These are phyloP conservation scores for Phytophthora pistaciae DNA, from an alignment of 352 stramenopile genomes.

Conservation along the genomic window DNA sequence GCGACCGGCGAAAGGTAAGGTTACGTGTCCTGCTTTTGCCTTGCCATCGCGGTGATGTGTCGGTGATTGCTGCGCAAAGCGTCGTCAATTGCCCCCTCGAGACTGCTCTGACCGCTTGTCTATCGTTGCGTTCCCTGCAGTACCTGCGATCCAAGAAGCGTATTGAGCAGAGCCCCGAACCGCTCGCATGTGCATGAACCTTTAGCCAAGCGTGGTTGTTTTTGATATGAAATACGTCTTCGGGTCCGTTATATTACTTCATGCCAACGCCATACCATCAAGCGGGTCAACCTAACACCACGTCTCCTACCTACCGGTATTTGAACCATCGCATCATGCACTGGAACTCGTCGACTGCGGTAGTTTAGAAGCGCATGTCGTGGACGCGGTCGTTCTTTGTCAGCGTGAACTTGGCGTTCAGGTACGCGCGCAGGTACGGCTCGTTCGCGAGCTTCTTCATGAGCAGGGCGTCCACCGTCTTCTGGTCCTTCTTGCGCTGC, in stretches of 20 bases:
- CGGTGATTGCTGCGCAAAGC: constrained; percentile 5
- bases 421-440: constrained; percentile 96
- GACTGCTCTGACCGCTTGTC: constrained; percentile 20
- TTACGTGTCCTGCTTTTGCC: constrained; percentile 1
- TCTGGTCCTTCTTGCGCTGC: constrained; percentile 96
- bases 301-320: constrained; percentile 8
- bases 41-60: constrained; percentile 4
- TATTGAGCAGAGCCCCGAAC: constrained; percentile 14
- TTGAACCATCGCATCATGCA: background rate
- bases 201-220: background rate
- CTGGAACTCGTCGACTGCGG: constrained; percentile 1
- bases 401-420: constrained; percentile 98
- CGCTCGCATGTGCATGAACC: constrained; percentile 19
- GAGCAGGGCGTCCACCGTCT: constrained; percentile 92
- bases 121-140: constrained; percentile 19
- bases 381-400: constrained; percentile 98
- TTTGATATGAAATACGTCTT: constrained; percentile 2
- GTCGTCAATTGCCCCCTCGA: constrained; percentile 7
- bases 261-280: constrained; percentile 20
- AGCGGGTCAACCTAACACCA: constrained; percentile 12
- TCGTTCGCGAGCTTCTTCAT: constrained; percentile 70
- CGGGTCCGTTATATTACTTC: constrained; percentile 23
- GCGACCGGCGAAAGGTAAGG: constrained; percentile 59
- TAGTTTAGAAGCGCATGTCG: constrained; percentile 97
- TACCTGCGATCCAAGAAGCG: constrained; percentile 46